Percentiles rank a stretch among this genome's conserved stretches.
These are phyloP conservation scores for Aspergillus oerlinghausenensis DNA, from an alignment of 2,329 filamentous ascomycete species.

Conservation along the genomic window DNA sequence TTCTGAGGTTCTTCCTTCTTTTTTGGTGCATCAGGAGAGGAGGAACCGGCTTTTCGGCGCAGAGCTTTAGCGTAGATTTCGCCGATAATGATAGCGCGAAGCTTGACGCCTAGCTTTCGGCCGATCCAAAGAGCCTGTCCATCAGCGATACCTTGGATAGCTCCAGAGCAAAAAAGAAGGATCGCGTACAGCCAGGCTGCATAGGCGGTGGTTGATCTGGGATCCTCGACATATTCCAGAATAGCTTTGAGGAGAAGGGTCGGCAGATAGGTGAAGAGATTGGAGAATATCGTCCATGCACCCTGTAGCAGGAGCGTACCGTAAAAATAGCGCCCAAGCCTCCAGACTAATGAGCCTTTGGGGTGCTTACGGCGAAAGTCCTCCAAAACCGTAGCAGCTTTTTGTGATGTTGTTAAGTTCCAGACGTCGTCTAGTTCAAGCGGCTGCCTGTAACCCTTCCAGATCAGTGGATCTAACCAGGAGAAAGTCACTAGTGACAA, in stretches of 20 bases:
- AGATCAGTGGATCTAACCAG: constrained; percentile 88
- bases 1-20: constrained; percentile 50
- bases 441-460: constrained; percentile 79
- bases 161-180: constrained; percentile 76
- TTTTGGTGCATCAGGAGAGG: constrained; percentile 68
- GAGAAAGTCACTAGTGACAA: constrained; percentile 82
- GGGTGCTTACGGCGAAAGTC: constrained; percentile 83
- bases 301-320: constrained; percentile 70
- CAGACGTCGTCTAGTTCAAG: constrained; percentile 83
- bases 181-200: constrained; percentile 96
- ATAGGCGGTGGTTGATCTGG: constrained; percentile 68
- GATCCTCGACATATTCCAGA: constrained; percentile 87
- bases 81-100: constrained; percentile 91
- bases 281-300: constrained; percentile 71
- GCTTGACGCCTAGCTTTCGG: constrained; percentile 85
- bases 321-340: constrained; percentile 82
- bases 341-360: constrained; percentile 71
- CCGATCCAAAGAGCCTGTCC: constrained; percentile 89
- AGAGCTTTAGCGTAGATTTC: constrained; percentile 97
- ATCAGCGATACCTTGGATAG: constrained; percentile 75
- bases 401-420: constrained; percentile 85
- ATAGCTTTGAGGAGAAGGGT: constrained; percentile 89
- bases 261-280: constrained; percentile 82
- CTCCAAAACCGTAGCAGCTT: constrained; percentile 72
- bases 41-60: constrained; percentile 79